These are phyloP conservation scores for Lactarius vividus DNA, from an alignment of 768 basidiomycete genomes.

Conservation along the genomic window DNA sequence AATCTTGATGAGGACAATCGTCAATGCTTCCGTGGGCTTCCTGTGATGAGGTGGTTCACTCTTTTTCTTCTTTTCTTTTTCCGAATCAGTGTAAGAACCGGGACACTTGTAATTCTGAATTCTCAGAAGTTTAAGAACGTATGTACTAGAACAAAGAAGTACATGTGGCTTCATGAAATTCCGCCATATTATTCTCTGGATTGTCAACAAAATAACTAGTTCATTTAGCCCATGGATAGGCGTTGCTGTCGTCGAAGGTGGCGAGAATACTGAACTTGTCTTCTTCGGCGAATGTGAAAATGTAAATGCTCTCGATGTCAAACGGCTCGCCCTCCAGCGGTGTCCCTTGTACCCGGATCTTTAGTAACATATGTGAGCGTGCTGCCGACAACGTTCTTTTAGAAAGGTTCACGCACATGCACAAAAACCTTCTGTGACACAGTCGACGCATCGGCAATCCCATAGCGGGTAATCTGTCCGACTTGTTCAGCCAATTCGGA, in stretches of 20 bases:
- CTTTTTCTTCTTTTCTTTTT: background rate
- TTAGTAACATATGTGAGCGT: background rate
- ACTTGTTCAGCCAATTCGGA: background rate
- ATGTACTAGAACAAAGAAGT: too few relatives aligned
- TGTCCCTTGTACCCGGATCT: conserved; percentile 3
- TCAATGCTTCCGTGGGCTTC: background rate
- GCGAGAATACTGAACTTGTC: conserved; percentile 6
- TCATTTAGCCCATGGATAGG: background rate
- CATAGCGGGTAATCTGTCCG: conserved; percentile 4
- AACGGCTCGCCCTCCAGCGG: conserved; percentile 5
- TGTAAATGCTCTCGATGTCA: conserved; percentile 13
- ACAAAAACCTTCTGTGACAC: background rate
- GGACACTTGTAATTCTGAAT: too few relatives aligned
- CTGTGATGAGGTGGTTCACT: too few relatives aligned
- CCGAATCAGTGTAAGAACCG: background rate
- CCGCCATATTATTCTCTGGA: background rate
- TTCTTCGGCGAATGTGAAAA: background rate
- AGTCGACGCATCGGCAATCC: background rate
- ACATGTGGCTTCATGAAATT: background rate
- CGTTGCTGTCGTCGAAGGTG: conserved; percentile 12
- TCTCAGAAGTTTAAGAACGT: too few relatives aligned
- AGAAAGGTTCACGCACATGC: conserved; percentile 2
- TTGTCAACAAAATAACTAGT: background rate
- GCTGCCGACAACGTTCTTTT: background rate
- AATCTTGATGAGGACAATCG: background rate